Percentiles rank a stretch among this genome's conserved stretches.
These are phyloP conservation scores for Zygosaccharomyces lentus DNA, from an alignment of 805 yeast species.

Conservation along the genomic window DNA sequence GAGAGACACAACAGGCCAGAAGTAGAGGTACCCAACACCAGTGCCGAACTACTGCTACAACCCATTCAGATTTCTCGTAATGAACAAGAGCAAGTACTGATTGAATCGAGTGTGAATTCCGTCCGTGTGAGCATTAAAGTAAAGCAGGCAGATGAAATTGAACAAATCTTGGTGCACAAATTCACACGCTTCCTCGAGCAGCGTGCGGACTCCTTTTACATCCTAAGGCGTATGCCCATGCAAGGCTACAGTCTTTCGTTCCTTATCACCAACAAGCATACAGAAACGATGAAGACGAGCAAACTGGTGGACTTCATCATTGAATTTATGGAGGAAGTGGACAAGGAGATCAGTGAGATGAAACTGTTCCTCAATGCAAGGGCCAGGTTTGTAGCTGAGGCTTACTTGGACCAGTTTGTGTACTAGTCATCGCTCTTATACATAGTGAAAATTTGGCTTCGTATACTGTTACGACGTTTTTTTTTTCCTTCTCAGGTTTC, in stretches of 20 bases:
- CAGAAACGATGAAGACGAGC: conserved; percentile 91
- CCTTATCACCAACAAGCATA: conserved; percentile 87
- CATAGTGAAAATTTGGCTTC: not conserved
- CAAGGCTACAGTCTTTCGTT: conserved; percentile 91
- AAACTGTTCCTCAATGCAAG: conserved; percentile 93
- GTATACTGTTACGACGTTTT: conserved; percentile 1
- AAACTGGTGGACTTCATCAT: conserved; percentile 94
- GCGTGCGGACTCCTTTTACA: conserved; percentile 91
- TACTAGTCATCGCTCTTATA: conserved; percentile 28
- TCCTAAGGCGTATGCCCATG: conserved; percentile 86
- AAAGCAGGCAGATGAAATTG: conserved; percentile 97
- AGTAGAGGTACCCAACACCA: conserved; percentile 73
- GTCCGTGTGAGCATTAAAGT: conserved; percentile 87
- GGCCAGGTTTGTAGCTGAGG: conserved; percentile 97
- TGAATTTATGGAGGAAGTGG: conserved; percentile 99
- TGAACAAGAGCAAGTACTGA: conserved; percentile 86
- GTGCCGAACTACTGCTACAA: conserved; percentile 79
- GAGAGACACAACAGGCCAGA: conserved; percentile 98
- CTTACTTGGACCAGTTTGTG: conserved; percentile 86
- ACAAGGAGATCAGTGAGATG: conserved; percentile 97
- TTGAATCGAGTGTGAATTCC: conserved; percentile 91
- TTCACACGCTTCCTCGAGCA: conserved; percentile 91
- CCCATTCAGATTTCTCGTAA: conserved; percentile 90
- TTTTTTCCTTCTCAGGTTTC: not conserved
- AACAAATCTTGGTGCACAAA: conserved; percentile 87